Base-by-base conservation (phyloP, 495 filamentous ascomycete genomes). In the Penicillium arizonense region DNA sequence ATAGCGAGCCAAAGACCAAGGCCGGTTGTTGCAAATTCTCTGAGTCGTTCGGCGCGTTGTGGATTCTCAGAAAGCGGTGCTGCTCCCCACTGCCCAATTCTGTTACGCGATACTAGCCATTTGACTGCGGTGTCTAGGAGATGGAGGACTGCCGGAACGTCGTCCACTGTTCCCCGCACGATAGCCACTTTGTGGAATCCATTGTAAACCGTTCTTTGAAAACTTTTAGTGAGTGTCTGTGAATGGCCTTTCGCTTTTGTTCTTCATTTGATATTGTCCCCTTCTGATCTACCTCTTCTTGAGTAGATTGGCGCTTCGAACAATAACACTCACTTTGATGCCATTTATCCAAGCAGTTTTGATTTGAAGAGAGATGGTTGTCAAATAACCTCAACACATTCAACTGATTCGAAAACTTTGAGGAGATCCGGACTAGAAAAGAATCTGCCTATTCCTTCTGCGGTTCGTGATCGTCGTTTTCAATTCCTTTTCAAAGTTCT, bases 71-170 rank as follows among this genome's bases (percentile, higher is more conserved):
- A 58, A 34, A 55, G 55, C 5, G 56, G 35, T 30, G 45, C 16
- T 55, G 45, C 8, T 54, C 56, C 56, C 56, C 56, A 58, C 24
- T 58, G 51, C 28, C 51, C 51, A 14, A 13, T 21, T 55, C 56
- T 51, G 40, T 35, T 30, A 4, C 9, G 38, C 9, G 56, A 58
- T 36, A 43, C 56, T 3, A 58, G 51, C 56, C 51, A 58, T 50
- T 46, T 18, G 39, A 55, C 51, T 50, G 56, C 46, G 40, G 33
- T 34, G 38, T 58, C 56, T 36, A 55, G 51, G 16, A 55, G 34
- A 28, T 42, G 8, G 45, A 50, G 40, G 50, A 58, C 56, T 34
- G 56, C 51, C 0, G 51, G 51, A 13, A 16, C 46, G 26, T 3
- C 32, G 41, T 58, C 51, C 26, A 51, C 28, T 36, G 44, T 55